A percentile compares a stretch with the other conserved stretches of the same genome.
Evolutionary conservation across 2,329 filamentous ascomycete genomes (phyloP).

Genomic region (Parafenestella ontariensis): DNA sequence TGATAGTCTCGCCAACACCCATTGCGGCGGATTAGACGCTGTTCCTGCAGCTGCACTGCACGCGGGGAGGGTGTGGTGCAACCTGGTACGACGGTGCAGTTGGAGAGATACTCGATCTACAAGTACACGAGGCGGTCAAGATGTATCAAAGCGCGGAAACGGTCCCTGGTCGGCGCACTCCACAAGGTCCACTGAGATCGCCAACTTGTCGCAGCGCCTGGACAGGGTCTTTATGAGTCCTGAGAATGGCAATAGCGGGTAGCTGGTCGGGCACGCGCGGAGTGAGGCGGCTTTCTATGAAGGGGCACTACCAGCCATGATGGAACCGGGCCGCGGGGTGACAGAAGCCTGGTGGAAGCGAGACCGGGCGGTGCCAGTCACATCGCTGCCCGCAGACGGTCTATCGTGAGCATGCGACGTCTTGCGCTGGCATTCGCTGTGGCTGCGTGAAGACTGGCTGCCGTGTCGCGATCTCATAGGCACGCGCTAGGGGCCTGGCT

Average conservation of each 20-base stretch:
- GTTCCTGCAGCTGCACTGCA: constrained; percentile 32
- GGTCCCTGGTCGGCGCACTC: constrained; percentile 25
- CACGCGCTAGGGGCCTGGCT: constrained; percentile 24
- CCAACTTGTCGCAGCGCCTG: constrained; percentile 12
- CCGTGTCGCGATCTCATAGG: constrained; percentile 45
- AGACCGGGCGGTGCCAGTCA: constrained; percentile 30
- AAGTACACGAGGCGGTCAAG: constrained; percentile 37
- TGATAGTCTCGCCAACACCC: constrained; percentile 74
- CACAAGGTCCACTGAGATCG: constrained; percentile 31
- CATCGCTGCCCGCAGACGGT: constrained; percentile 29
- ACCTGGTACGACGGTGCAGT: constrained; percentile 24
- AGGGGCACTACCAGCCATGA: constrained; percentile 22
- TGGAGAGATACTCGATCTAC: constrained; percentile 23
- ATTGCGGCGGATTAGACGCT: constrained; percentile 29
- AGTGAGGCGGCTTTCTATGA: constrained; percentile 35
- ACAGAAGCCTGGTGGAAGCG: constrained; percentile 20
- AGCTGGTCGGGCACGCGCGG: constrained; percentile 14
- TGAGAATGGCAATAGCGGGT: not conserved
- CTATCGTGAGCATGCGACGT: constrained; percentile 39
- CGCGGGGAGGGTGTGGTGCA: constrained; percentile 26
- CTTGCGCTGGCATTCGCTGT: constrained; percentile 38
- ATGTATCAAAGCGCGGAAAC: constrained; percentile 38
- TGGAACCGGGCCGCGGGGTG: constrained; percentile 27
- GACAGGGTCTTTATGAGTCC: constrained; percentile 12
- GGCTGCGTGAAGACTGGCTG: constrained; percentile 25